phyloP scores from a whole-genome alignment of 495 filamentous ascomycete species.

The Stereocaulon alpinum region DNA sequence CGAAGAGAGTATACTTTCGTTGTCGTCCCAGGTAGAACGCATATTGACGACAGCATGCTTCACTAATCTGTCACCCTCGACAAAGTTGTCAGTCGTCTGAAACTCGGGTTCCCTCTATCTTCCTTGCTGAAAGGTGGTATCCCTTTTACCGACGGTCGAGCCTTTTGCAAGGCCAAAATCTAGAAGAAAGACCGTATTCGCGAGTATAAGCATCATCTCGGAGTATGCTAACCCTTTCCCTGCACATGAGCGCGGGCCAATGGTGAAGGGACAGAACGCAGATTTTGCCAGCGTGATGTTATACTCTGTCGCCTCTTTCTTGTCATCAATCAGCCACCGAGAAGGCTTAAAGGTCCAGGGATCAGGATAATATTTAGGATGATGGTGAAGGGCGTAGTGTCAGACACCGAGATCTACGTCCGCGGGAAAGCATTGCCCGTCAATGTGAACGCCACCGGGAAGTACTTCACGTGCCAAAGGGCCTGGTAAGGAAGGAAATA shows the following conservation, averaged over 20 bases:
- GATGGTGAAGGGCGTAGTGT: conserved; percentile 48
- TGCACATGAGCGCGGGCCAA: conserved; percentile 47
- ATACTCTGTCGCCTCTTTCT: conserved; percentile 22
- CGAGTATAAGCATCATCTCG: conserved; percentile 45
- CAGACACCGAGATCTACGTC: conserved; percentile 44
- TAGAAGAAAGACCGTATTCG: too few species aligned
- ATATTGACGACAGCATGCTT: too few species aligned
- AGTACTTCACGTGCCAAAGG: conserved; percentile 47
- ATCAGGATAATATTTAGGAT: conserved; percentile 42
- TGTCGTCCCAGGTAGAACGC: too few species aligned
- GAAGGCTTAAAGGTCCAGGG: conserved; percentile 41
- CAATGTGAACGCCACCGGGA: conserved; percentile 42
- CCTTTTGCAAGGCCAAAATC: too few species aligned
- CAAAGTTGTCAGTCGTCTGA: too few species aligned
- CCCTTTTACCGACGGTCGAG: too few species aligned
- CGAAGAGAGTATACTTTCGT: too few species aligned
- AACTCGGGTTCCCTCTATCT: too few species aligned
- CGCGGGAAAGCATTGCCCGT: conserved; percentile 40
- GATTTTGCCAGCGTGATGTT: conserved; percentile 32
- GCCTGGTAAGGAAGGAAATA: conserved; percentile 52
- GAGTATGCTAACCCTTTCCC: conserved; percentile 48
- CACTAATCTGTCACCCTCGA: too few species aligned
- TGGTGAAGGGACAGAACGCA: conserved; percentile 48
- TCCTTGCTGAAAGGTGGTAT: too few species aligned
- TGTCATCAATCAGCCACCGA: conserved; percentile 38